Conservation (phyloP, 2,329 filamentous ascomycete genomes). For the Monilinia fructigena region DNA sequence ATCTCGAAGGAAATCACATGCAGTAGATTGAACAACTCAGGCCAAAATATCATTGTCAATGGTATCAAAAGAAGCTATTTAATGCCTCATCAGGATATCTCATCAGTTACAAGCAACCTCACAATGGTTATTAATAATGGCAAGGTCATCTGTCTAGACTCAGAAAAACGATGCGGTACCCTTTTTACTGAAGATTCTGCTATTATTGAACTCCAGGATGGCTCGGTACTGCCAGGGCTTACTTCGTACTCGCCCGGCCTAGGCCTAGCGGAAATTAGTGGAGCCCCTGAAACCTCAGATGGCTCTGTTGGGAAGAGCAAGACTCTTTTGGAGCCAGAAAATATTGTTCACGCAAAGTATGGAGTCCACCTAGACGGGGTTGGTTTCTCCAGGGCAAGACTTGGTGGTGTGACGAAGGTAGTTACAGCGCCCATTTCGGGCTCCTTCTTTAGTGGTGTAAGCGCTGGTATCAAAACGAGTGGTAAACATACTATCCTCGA, state of each 20-base stretch:
- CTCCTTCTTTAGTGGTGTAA: constrained; percentile 45
- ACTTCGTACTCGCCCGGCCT: constrained; percentile 50
- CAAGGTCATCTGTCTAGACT: constrained; percentile 44
- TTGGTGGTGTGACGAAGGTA: constrained; percentile 47
- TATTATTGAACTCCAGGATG: constrained; percentile 45
- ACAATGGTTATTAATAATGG: constrained; percentile 46
- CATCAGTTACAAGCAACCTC: constrained; percentile 30
- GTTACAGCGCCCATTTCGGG: constrained; percentile 43
- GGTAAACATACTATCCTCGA: constrained; percentile 42
- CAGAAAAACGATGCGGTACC: constrained; percentile 39
- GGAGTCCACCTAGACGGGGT: constrained; percentile 45
- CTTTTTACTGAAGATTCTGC: constrained; percentile 30
- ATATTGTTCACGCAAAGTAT: constrained; percentile 44
- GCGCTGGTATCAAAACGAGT: constrained; percentile 44
- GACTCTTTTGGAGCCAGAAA: constrained; percentile 36
- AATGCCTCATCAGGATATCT: constrained; percentile 28
- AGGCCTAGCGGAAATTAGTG: constrained; percentile 51
- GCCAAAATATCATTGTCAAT: constrained; percentile 41
- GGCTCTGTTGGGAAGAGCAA: constrained; percentile 42
- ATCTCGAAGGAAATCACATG: constrained; percentile 12
- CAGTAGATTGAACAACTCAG: constrained; percentile 21
- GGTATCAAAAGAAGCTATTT: constrained; percentile 44
- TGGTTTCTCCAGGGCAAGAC: constrained; percentile 44
- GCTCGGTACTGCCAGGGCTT: constrained; percentile 50
- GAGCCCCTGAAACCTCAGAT: constrained; percentile 48